Conservation (phyloP, 164 flowering plant genomes). For the Tetrastigma voinierianum region DNA sequence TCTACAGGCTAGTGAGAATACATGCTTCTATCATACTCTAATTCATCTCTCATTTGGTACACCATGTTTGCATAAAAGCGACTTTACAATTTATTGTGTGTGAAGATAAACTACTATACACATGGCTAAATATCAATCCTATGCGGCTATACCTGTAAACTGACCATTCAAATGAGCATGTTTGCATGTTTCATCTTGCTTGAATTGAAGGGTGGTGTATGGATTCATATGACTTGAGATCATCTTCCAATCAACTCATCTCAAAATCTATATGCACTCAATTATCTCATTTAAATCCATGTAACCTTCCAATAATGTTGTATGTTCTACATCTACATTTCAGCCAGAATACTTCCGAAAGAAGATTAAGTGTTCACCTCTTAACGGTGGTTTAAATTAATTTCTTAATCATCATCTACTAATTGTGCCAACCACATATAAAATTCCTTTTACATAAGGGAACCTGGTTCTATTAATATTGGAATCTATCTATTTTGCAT, state of each 20-base stretch:
- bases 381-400: background rate
- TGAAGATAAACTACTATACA: too few species aligned
- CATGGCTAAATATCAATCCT: too few species aligned
- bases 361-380: too few species aligned
- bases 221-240: background rate
- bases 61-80: background rate
- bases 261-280: background rate
- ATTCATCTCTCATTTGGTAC: background rate
- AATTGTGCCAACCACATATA: background rate
- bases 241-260: background rate
- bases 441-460: background rate
- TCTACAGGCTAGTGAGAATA: too few species aligned
- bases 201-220: background rate
- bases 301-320: too few species aligned
- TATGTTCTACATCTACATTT: too few species aligned
- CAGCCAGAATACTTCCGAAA: too few species aligned
- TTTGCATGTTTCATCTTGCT: background rate
- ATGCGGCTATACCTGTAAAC: background rate
- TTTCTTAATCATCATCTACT: background rate
- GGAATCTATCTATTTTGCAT: background rate
- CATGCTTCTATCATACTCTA: background rate
- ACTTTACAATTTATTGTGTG: background rate
- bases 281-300: too few species aligned
- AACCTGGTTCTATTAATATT: background rate
- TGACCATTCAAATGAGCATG: background rate